Evolutionary conservation across 2,329 filamentous ascomycete species (phyloP), one percentile per base, ranked within the genome.

Genomic region (Trichophyton rubrum): DNA sequence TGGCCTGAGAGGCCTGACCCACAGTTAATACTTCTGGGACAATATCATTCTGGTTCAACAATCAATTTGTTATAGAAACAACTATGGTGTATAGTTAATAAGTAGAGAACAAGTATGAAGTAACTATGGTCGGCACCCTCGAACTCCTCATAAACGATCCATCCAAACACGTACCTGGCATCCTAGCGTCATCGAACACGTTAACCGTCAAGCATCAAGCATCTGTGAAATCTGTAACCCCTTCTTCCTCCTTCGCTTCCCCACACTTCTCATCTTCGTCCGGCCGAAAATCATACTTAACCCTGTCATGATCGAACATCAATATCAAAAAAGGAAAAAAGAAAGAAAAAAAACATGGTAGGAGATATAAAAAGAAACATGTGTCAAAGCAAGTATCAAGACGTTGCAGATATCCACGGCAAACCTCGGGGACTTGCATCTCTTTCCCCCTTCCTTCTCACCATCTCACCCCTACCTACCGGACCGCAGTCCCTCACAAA

Each of bases 401-500:
- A 56, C 9, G 33, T 38, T 38, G 33, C 33, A 38, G 30, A 24
- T 55, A 35, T 55, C 11, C 15, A 35, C 51, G 51, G 51, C 56
- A 20, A 35, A 56, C 69, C 20, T 27, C 33, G 56, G 40, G n/a
- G 20, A n/a, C 33, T 40, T 47, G 35, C 56, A 20, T 40, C 22
- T 35, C 27, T n/a, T 17, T 15, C n/a, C 38, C 30, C 6, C 7
- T 30, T 6, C 27, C 6, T 30, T 30, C 27, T 30, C 27, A 30
- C 27, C 27, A 7, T 30, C 6, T 30, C 27, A 30, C 6, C 27
- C 27, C 27, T 30, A 30, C 27, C 33, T 38, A 38, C 9, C 9
- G 11, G 11, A 38, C 33, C 33, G 8, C 33, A 13, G 6, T 40
- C 11, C 24, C 51, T 67, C 64, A 77, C 60, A 78, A 66, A 3